Conservation (phyloP, 345 rosid species). For the Syzygium aromaticum region DNA sequence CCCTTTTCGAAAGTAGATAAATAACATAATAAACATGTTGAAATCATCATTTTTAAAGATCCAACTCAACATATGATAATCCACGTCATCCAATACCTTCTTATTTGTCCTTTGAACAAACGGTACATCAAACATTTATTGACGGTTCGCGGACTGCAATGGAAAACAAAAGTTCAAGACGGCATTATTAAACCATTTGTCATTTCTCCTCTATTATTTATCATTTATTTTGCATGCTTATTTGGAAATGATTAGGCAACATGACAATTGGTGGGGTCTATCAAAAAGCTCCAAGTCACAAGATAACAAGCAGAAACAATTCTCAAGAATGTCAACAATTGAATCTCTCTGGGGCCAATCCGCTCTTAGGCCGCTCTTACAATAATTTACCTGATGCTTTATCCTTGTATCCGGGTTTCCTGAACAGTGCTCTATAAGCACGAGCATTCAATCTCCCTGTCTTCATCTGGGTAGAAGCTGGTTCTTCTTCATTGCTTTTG, state of each 20-base stretch:
- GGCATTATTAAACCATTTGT: too few species aligned
- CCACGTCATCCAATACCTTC: not conserved
- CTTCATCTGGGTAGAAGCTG: not conserved
- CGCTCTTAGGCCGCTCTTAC: not conserved
- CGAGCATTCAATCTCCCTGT: slow-evolving; percentile 23
- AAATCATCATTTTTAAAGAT: not conserved
- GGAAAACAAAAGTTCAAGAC: not conserved
- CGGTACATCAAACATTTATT: accelerated
- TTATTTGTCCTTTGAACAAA: not conserved
- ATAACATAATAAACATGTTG: not conserved
- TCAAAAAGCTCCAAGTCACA: not conserved
- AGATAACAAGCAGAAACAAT: not conserved
- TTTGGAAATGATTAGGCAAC: not conserved
- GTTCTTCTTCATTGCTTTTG: slow-evolving; percentile 2
- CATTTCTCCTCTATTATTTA: not conserved
- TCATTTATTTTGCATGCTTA: not conserved
- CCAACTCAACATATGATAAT: not conserved
- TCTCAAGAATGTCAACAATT: not conserved
- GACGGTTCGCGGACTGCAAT: accelerated
- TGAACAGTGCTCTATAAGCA: slow-evolving; percentile 34
- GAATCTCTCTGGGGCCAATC: not conserved
- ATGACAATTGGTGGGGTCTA: not conserved
- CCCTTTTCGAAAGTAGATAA: too few species aligned
- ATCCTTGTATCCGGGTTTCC: slow-evolving; percentile 14
- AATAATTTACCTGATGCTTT: slow-evolving; percentile 15